Conservation (phyloP, 192 early-diverging fungal genomes). For the Coemansia sp. region DNA sequence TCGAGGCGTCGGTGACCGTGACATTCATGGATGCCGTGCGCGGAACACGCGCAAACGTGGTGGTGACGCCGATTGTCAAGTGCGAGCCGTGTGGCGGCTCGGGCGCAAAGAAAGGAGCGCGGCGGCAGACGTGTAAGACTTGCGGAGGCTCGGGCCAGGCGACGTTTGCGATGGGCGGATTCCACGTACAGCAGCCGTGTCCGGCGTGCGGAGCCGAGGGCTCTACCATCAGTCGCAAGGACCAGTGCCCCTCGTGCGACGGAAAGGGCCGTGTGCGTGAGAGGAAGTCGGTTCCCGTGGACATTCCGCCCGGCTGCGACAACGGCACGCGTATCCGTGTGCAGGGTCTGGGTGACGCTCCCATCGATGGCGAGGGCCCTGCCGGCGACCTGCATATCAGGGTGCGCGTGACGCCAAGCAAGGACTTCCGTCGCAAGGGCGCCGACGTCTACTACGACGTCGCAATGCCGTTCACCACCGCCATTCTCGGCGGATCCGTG, state of each 20-base stretch:
- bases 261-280: conserved; percentile 81
- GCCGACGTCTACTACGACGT: conserved; percentile 75
- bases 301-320: conserved; percentile 87
- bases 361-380: conserved; percentile 68
- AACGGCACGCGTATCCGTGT: conserved; percentile 79
- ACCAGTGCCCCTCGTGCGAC: conserved; percentile 76
- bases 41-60: conserved; percentile 69
- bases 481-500: conserved; percentile 84
- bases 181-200: conserved; percentile 88
- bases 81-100: conserved; percentile 81
- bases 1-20: conserved; percentile 67
- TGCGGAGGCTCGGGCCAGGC: conserved; percentile 88
- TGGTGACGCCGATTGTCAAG: conserved; percentile 63
- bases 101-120: conserved; percentile 78
- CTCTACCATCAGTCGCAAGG: conserved; percentile 60
- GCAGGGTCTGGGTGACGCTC: conserved; percentile 79
- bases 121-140: conserved; percentile 65
- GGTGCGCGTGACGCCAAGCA: conserved; percentile 69
- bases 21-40: conserved; percentile 91
- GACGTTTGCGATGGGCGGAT: conserved; percentile 81
- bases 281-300: conserved; percentile 68
- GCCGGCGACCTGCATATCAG: conserved; percentile 86
- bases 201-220: conserved; percentile 84
- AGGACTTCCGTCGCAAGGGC: conserved; percentile 84
- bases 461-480: conserved; percentile 79